Percentiles rank a stretch among this genome's conserved stretches.
These are phyloP conservation scores for Stachybotrys echinatus DNA, from an alignment of 2,329 filamentous ascomycete genomes.

Conservation along the genomic window DNA sequence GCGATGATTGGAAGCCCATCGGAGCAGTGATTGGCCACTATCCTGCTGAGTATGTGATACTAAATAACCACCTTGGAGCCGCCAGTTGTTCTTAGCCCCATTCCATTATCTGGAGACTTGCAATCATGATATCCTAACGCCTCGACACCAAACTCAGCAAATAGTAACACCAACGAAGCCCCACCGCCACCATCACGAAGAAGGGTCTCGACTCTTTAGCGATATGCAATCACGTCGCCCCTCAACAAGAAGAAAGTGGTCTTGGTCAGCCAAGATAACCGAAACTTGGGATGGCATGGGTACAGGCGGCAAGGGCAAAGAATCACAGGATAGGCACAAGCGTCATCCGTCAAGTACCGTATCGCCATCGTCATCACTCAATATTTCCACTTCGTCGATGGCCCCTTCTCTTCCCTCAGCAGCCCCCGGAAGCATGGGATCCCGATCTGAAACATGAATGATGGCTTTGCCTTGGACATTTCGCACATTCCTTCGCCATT, in stretches of 20 bases:
- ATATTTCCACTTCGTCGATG: slow-evolving; percentile 82
- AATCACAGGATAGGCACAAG: neutral
- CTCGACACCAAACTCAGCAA: too few relatives aligned
- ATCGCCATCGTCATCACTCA: slow-evolving; percentile 67
- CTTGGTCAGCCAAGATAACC: too few relatives aligned
- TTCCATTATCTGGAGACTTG: neutral
- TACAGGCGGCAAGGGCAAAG: too few relatives aligned
- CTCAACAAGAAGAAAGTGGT: too few relatives aligned
- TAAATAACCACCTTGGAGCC: neutral
- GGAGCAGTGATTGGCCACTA: neutral
- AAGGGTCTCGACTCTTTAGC: too few relatives aligned
- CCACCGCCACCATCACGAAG: too few relatives aligned
- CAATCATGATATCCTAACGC: neutral
- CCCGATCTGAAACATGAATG: slow-evolving; percentile 73
- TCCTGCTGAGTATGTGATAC: neutral
- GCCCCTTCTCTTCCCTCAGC: slow-evolving; percentile 61
- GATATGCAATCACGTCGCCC: too few relatives aligned
- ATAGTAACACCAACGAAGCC: too few relatives aligned
- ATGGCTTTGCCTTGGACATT: slow-evolving; percentile 77
- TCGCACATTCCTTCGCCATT: slow-evolving; percentile 73
- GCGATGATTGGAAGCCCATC: neutral
- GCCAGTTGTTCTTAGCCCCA: neutral
- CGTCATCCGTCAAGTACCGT: slow-evolving; percentile 22
- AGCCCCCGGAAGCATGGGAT: slow-evolving; percentile 51
- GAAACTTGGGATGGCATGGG: too few relatives aligned